These are phyloP conservation scores for Candida odintsovae DNA, from an alignment of 805 yeast species.

Conservation along the genomic window DNA sequence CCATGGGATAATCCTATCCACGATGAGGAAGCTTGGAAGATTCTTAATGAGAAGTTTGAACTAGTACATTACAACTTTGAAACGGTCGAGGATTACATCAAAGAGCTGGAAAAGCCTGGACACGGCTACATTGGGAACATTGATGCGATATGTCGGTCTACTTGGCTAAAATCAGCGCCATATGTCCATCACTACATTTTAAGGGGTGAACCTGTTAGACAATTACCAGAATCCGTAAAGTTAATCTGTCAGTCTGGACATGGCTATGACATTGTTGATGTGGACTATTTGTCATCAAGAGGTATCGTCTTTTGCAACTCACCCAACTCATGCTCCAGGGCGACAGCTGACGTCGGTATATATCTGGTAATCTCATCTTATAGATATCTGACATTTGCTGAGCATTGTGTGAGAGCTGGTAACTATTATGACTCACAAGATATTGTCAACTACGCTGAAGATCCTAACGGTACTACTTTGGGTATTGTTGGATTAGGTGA, in stretches of 20 bases:
- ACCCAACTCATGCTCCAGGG: slow-evolving; percentile 33
- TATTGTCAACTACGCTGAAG: slow-evolving; percentile 30
- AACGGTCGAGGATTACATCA: slow-evolving; percentile 30
- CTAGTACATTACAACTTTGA: slow-evolving; percentile 28
- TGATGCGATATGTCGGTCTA: slow-evolving; percentile 32
- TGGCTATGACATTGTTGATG: slow-evolving; percentile 35
- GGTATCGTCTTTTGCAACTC: slow-evolving; percentile 33
- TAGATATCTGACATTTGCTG: slow-evolving; percentile 33
- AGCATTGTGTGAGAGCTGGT: slow-evolving; percentile 31
- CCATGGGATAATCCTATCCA: slow-evolving; percentile 34
- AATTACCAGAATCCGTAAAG: slow-evolving; percentile 29
- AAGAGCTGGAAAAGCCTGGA: slow-evolving; percentile 28
- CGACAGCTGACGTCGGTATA: slow-evolving; percentile 36
- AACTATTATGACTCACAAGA: slow-evolving; percentile 27
- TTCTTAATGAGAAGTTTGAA: slow-evolving; percentile 31
- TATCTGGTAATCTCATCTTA: slow-evolving; percentile 28
- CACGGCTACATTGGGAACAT: slow-evolving; percentile 31
- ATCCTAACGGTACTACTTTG: slow-evolving; percentile 36
- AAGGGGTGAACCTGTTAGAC: slow-evolving; percentile 28
- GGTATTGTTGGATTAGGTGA: slow-evolving; percentile 46
- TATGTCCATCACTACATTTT: slow-evolving; percentile 31
- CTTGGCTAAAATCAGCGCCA: slow-evolving; percentile 35
- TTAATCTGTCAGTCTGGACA: slow-evolving; percentile 35
- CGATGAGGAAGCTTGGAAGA: slow-evolving; percentile 32
- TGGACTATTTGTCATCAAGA: slow-evolving; percentile 28